Evolutionary conservation across 768 basidiomycete genomes (phyloP), one percentile per base, ranked within the genome.

Genomic region (Ephemerocybe angulata): DNA sequence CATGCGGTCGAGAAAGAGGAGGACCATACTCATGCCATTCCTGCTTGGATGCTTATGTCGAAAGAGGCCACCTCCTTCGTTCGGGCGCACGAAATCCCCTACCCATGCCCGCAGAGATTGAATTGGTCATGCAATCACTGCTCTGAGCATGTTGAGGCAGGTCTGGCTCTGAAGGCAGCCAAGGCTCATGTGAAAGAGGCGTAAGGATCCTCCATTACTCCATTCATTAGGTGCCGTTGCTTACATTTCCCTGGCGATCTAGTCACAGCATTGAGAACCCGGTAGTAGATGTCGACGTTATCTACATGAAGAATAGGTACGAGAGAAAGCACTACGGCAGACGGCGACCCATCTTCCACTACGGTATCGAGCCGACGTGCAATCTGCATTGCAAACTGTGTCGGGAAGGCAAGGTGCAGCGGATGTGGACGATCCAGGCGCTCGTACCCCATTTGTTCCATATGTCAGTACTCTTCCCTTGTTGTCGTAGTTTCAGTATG

Each of bases 91-190:
- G 56, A 57, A 41, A 3, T 15, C 13, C 56, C 43, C 11, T 19
- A 28, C 6, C 56, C 56, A 12, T 11, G n/a, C 5, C 27, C 28
- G 8, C 19, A 29, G 51, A 46, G 44, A 43, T 19, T 28, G 17
- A 53, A 52, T 35, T 57, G 56, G 56, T 38, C 50, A 11, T 57
- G 56, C 52, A 57, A 57, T 33, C 50, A 52, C 29, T 57, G 56
- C 30, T 44, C 56, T 11, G 56, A 52, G 29, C 56, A 57, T 28
- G 25, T 52, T 15, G 56, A 57, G 4, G 30, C 6, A 8, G 21
- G 40, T 28, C 44, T 47, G 2, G 15, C 17, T 13, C 41, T 44
- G 24, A 49, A 52, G 48, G 46, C 42, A 6, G 56, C 51, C 1
- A 33, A 44, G 22, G 33, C 24, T 13, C 56, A 57, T 37, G 49